A percentile compares a stretch with the other conserved stretches of the same genome.
Conservation (phyloP, 2,329 filamentous ascomycete species). For the Cucurbitaria berberidis region DNA sequence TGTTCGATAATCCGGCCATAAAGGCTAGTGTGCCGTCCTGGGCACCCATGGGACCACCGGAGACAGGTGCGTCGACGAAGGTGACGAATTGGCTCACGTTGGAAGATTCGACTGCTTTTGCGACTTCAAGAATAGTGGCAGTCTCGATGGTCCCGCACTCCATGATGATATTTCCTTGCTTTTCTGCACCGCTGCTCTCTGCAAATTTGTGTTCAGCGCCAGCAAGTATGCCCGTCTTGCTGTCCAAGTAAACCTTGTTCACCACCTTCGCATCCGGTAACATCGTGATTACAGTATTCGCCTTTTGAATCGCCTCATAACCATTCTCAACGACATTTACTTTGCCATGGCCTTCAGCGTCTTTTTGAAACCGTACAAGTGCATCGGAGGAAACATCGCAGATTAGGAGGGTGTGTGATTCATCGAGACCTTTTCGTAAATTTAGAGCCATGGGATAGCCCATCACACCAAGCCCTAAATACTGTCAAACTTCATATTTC, state of each 20-base stretch:
- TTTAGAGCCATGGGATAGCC: conserved; percentile 53
- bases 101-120: conserved; percentile 65
- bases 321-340: conserved; percentile 48
- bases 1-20: conserved; percentile 76
- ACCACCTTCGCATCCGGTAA: conserved; percentile 48
- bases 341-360: conserved; percentile 44
- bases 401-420: conserved; percentile 42
- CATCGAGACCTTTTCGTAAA: conserved; percentile 45
- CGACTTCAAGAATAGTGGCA: conserved; percentile 77
- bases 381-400: conserved; percentile 50
- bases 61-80: conserved; percentile 95
- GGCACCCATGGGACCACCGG: conserved; percentile 89
- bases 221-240: conserved; percentile 48
- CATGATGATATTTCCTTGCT: conserved; percentile 76
- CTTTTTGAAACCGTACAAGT: conserved; percentile 46
- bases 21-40: conserved; percentile 86
- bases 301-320: conserved; percentile 47
- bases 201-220: conserved; percentile 35
- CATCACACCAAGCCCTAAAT: conserved; percentile 50
- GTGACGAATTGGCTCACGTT: conserved; percentile 62
- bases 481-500: conserved; percentile 4
- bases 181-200: conserved; percentile 18
- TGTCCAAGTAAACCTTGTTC: conserved; percentile 51
- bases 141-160: conserved; percentile 98
- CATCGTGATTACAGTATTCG: conserved; percentile 53